A percentile compares a stretch with the other conserved stretches of the same genome.
These are phyloP conservation scores for Peterozyma xylosa DNA, from an alignment of 805 yeast genomes.

Conservation along the genomic window DNA sequence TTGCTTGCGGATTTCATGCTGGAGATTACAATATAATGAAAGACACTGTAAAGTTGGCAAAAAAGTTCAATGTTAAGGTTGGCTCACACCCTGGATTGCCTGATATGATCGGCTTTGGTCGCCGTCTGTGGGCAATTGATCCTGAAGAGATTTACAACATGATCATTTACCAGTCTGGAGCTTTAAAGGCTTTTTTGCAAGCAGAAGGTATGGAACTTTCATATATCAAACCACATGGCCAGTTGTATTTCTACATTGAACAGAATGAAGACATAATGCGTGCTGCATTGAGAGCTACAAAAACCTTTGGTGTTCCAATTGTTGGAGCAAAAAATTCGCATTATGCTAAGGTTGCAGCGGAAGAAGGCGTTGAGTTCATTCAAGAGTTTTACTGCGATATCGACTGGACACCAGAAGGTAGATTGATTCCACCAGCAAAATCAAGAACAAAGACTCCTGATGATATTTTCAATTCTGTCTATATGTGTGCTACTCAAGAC, in stretches of 20 bases:
- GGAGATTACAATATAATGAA: slow-evolving; percentile 30
- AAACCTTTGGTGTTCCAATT: slow-evolving; percentile 26
- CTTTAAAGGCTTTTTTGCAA: slow-evolving; percentile 26
- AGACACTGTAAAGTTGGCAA: slow-evolving; percentile 25
- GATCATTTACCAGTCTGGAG: slow-evolving; percentile 31
- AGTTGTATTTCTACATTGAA: slow-evolving; percentile 27
- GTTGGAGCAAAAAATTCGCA: slow-evolving; percentile 27
- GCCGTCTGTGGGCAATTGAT: slow-evolving; percentile 25
- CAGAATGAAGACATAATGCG: slow-evolving; percentile 27
- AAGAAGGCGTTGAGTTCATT: slow-evolving; percentile 24
- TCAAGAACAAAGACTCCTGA: slow-evolving; percentile 24
- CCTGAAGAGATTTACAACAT: slow-evolving; percentile 28
- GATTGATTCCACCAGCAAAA: slow-evolving; percentile 19
- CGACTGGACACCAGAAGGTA: slow-evolving; percentile 24
- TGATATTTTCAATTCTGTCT: slow-evolving; percentile 20
- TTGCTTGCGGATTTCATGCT: slow-evolving; percentile 35
- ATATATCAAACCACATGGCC: slow-evolving; percentile 31
- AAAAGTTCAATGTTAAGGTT: slow-evolving; percentile 24
- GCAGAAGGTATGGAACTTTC: slow-evolving; percentile 25
- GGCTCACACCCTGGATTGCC: slow-evolving; percentile 34
- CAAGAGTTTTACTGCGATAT: slow-evolving; percentile 29
- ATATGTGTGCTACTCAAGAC: slow-evolving; percentile 20
- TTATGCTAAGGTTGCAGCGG: slow-evolving; percentile 20
- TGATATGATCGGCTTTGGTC: slow-evolving; percentile 31
- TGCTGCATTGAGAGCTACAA: slow-evolving; percentile 28